A percentile compares a stretch with the other conserved stretches of the same genome.
Evolutionary conservation across 768 basidiomycete genomes (phyloP).

Genomic region (Suillus fuscotomentosus): DNA sequence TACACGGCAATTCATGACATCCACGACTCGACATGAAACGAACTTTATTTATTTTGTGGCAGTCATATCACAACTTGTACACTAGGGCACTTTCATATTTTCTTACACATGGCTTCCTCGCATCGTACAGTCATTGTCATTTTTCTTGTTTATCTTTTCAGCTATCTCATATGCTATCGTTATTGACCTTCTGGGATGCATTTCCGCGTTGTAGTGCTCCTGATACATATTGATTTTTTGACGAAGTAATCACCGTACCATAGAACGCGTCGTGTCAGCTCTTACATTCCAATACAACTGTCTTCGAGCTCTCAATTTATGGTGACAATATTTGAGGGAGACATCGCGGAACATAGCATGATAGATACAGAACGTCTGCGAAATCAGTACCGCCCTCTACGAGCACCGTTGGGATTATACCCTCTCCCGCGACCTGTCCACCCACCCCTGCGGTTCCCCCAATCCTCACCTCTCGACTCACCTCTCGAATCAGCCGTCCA

Average conservation of each 20-base stretch:
- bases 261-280: background rate
- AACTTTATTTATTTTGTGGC: background rate
- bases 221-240: background rate
- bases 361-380: background rate
- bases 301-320: background rate
- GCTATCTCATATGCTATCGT: background rate
- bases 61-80: slow-evolving; percentile 1
- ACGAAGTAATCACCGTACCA: background rate
- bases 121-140: background rate
- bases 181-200: background rate
- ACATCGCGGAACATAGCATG: background rate
- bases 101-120: background rate
- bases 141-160: background rate
- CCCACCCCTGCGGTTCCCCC: slow-evolving; percentile 33
- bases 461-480: slow-evolving; percentile 38
- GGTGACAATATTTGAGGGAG: background rate
- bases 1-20: background rate
- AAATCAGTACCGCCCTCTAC: slow-evolving; percentile 25
- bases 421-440: slow-evolving; percentile 36
- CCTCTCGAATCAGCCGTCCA: slow-evolving; percentile 34
- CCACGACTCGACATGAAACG: background rate
- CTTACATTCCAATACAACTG: background rate
- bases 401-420: slow-evolving; percentile 21
- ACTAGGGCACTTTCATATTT: background rate
- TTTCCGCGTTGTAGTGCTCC: background rate